A percentile compares a stretch with the other conserved stretches of the same genome.
phyloP scores from a whole-genome alignment of 2,329 filamentous ascomycete genomes.

The Aureobasidium sp. region DNA sequence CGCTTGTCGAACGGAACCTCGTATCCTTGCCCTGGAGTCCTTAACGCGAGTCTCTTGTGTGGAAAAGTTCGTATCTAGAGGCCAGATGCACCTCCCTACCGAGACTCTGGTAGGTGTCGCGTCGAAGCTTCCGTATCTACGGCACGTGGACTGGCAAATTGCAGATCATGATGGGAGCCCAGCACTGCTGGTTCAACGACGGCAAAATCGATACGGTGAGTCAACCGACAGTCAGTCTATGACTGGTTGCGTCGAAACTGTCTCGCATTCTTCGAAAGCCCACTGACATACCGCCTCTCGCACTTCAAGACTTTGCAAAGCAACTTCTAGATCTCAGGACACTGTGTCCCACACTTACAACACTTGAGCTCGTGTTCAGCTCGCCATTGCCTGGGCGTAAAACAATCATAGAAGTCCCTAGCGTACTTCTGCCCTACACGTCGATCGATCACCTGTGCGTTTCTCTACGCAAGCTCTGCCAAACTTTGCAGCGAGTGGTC shows the following conservation, averaged over 20 bases:
- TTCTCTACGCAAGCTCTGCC: background rate
- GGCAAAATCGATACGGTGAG: background rate
- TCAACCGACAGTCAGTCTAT: background rate
- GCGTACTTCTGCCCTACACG: background rate
- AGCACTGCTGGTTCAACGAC: background rate
- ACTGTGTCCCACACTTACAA: background rate
- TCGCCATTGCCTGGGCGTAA: background rate
- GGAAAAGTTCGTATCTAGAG: background rate
- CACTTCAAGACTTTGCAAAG: background rate
- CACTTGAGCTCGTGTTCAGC: background rate
- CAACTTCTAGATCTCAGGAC: background rate
- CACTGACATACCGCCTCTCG: background rate
- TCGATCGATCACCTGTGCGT: background rate
- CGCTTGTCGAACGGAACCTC: background rate
- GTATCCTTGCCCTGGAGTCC: background rate
- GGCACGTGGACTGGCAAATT: background rate
- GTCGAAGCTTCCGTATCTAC: background rate
- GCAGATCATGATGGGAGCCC: background rate
- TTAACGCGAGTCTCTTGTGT: background rate
- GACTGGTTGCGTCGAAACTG: too few relatives aligned
- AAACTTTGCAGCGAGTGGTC: background rate
- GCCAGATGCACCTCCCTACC: background rate
- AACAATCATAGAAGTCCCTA: background rate
- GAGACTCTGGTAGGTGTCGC: background rate
- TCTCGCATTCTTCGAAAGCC: background rate